Evolutionary conservation across 2,329 filamentous ascomycete genomes (phyloP), one percentile per base, ranked within the genome.

Genomic region (Herpotrichia juniperi): DNA sequence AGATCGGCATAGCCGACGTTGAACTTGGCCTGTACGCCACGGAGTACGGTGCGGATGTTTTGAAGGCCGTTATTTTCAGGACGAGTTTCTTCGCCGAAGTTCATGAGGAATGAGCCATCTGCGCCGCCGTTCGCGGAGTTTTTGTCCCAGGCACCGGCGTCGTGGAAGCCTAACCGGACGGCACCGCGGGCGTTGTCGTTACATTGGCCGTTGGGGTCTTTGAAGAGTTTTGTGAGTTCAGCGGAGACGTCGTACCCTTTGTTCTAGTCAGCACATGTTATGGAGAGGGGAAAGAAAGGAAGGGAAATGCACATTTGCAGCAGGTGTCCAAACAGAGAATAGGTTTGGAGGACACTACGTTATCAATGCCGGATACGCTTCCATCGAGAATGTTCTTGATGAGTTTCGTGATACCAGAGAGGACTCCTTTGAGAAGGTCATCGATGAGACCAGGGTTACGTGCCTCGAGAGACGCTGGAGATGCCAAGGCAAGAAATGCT

Each of bases 1-100:
- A 85, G 69, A 64, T 85, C 82, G 16, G 82, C 82, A 56, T 81
- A 79, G 10, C 75, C 71, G n/a, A 83, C 74, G 14, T 72, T 67
- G 52, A 76, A 79, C 49, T 76, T 72, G 17, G 60, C 53, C 46
- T 75, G 75, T 58, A 81, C 74, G 1, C 55, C 51, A 31, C 68
- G 64, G 3, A 79, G 73, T 21, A 74, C 63, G 2, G 51, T 53
- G 5, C 74, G 75, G 34, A 81, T 78, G 7, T 61, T 66, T 49
- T 74, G 63, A 3, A 85, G 71, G 0, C 80, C 81, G n/a, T 63
- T 68, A 65, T 85, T 74, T 32, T 76, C 73, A 1, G 57, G 28
- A 3, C 76, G 64, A 10, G 58, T 51, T 17, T 73, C 63, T 51
- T 78, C 76, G 21, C 67, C 63, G 35, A 71, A 61, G 25, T 69